Evolutionary conservation across 345 rosid genomes (phyloP), one percentile per base, ranked within the genome.

Genomic region (Arabis hirsuta): DNA sequence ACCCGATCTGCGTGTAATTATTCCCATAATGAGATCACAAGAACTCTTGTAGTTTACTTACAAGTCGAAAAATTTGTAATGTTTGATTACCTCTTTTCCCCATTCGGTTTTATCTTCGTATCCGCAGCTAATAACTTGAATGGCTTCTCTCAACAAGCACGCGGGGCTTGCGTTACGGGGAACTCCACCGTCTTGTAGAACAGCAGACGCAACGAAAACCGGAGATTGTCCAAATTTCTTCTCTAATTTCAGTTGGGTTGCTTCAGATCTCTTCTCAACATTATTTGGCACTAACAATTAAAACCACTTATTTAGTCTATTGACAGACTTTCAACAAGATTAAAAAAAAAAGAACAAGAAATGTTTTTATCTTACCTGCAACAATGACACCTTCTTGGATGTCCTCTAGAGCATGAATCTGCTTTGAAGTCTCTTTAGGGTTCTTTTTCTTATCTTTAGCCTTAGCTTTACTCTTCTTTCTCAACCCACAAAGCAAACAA

Each of bases 101-200:
- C 98, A 91, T 84, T 94, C 98, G 20, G 98, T 91, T 82, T 94
- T 94, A 73, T 88, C 98, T 82, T 94, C 98, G 34, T 94, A 94
- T 38, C 98, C 98, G 24, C 97, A 90, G 79, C 98, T 94, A 76
- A 94, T 91, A 55, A 94, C 98, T 82, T 94, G 98, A 71, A 94
- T 91, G 42, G 98, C 97, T 85, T 93, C 98, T 73, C 87, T 89
- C 66, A 93, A 66, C 38, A 89, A 81, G 9, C 92, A 82, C 1
- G 90, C 98, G 8, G 92, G 88, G 56, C 87, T 84, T 10, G 94
- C 87, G 55, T 83, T 84, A 13, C 57, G 80, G 4, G 93, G 92
- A 62, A 86, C 82, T 78, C 98, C 98, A 46, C 98, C 98, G 14
- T 91, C 72, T 77, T 88, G 92, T 71, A 84, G 39, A 72, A 80